Conservation (phyloP, 2,329 filamentous ascomycete genomes). For the Huntiella savannae region DNA sequence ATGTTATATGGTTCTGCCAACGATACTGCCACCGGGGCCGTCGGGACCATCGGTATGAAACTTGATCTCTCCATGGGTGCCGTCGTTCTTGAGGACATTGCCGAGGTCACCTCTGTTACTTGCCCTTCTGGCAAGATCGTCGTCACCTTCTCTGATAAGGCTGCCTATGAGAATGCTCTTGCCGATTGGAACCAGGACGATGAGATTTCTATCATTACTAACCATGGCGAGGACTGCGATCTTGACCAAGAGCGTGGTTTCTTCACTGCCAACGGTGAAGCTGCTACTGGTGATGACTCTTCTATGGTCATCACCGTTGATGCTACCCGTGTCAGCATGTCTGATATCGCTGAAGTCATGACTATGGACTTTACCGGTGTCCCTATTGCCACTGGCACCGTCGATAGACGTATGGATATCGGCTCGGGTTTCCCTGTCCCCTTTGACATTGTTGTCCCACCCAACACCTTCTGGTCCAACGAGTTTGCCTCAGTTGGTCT, state of each 20-base stretch:
- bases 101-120: constrained; percentile 11
- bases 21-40: background rate
- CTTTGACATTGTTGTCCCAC: background rate
- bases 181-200: constrained; percentile 11
- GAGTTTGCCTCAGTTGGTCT: constrained; percentile 19
- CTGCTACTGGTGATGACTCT: constrained; percentile 10
- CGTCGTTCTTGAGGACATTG: constrained; percentile 14
- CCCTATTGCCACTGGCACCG: constrained; percentile 14
- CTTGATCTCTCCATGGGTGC: constrained; percentile 13
- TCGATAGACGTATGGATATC: background rate
- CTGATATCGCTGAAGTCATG: constrained; percentile 14
- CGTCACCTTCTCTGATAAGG: constrained; percentile 12
- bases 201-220: constrained; percentile 22
- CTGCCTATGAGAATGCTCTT: constrained; percentile 12
- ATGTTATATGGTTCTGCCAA: constrained; percentile 12
- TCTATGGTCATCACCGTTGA: constrained; percentile 16
- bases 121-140: constrained; percentile 12
- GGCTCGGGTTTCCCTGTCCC: constrained; percentile 1
- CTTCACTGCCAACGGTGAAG: constrained; percentile 18
- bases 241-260: constrained; percentile 21
- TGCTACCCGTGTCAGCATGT: constrained; percentile 18
- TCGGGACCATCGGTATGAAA: constrained; percentile 14
- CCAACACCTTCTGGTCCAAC: constrained; percentile 15
- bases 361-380: constrained; percentile 16
- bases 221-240: constrained; percentile 24